phyloP scores from a whole-genome alignment of 2,329 filamentous ascomycete genomes.

The Microcyclospora pomicola region DNA sequence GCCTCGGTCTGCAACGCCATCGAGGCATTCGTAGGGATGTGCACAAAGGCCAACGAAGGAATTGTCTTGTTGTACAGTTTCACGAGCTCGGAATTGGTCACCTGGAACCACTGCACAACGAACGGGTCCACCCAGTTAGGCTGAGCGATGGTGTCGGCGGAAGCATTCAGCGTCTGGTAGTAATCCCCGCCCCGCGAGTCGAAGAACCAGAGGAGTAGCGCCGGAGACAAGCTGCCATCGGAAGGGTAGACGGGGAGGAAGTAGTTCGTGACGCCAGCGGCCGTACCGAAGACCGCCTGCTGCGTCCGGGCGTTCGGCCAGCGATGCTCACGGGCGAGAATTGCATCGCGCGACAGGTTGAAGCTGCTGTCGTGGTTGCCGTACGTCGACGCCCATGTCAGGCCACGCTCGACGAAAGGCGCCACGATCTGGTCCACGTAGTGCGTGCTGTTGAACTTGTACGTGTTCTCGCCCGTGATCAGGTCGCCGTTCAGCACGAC shows the following conservation, averaged over 20 bases:
- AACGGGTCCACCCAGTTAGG: constrained; percentile 33
- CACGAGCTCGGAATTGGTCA: constrained; percentile 13
- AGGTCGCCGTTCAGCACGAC: constrained; percentile 60
- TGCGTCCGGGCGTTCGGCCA: constrained; percentile 28
- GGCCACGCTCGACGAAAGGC: constrained; percentile 41
- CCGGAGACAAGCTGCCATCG: constrained; percentile 20
- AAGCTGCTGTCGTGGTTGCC: constrained; percentile 55
- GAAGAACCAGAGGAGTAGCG: constrained; percentile 55
- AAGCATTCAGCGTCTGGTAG: constrained; percentile 27
- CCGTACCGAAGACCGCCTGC: constrained; percentile 26
- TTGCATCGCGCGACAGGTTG: constrained; percentile 39
- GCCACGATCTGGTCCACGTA: constrained; percentile 47
- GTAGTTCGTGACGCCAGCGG: constrained; percentile 40
- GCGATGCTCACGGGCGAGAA: constrained; percentile 29
- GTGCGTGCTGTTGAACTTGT: constrained; percentile 39
- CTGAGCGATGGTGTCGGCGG: constrained; percentile 18
- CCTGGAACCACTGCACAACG: constrained; percentile 33
- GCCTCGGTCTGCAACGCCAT: constrained; percentile 26
- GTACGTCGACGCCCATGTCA: constrained; percentile 55
- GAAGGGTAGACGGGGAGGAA: constrained; percentile 37
- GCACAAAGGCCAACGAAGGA: constrained; percentile 41
- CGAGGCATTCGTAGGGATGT: constrained; percentile 37
- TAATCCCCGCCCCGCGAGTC: constrained; percentile 48
- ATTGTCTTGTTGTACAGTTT: constrained; percentile 16
- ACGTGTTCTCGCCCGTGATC: constrained; percentile 53